Conservation (phyloP, 495 filamentous ascomycete species). For the Neohortaea acidophila region DNA sequence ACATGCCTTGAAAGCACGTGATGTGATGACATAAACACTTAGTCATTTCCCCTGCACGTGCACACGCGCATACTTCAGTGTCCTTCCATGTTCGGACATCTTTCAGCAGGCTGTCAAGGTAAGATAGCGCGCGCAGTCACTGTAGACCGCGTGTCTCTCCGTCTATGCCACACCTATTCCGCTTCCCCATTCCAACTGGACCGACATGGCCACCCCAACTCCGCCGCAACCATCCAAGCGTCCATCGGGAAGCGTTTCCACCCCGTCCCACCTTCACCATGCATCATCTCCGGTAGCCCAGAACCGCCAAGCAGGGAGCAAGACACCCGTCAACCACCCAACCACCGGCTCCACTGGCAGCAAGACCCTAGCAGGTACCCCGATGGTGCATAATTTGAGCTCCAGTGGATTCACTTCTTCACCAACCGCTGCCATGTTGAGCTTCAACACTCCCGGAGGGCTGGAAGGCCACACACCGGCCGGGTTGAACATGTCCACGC, state of each 20-base stretch:
- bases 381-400: constrained; percentile 10
- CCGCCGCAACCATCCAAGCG: constrained; percentile 9
- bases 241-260: constrained; percentile 15
- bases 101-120: too few species aligned
- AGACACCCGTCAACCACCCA: constrained; percentile 17
- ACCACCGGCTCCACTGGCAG: constrained; percentile 11
- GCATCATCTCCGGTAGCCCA: constrained; percentile 22
- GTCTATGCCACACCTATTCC: too few species aligned
- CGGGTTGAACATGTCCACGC: constrained; percentile 17
- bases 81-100: too few species aligned
- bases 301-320: constrained; percentile 15
- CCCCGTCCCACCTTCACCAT: constrained; percentile 17
- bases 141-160: too few species aligned
- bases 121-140: too few species aligned
- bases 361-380: constrained; percentile 10
- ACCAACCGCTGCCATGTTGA: constrained; percentile 8
- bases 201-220: constrained; percentile 27
- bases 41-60: too few species aligned
- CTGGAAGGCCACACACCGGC: constrained; percentile 24
- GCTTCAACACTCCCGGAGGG: constrained; percentile 14
- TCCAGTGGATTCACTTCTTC: constrained; percentile 9
- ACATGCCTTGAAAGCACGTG: too few species aligned
- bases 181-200: too few species aligned
- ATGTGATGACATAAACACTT: too few species aligned
- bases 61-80: too few species aligned